Conservation (phyloP, 2,329 filamentous ascomycete species). For the Colletotrichum zoysiae region DNA sequence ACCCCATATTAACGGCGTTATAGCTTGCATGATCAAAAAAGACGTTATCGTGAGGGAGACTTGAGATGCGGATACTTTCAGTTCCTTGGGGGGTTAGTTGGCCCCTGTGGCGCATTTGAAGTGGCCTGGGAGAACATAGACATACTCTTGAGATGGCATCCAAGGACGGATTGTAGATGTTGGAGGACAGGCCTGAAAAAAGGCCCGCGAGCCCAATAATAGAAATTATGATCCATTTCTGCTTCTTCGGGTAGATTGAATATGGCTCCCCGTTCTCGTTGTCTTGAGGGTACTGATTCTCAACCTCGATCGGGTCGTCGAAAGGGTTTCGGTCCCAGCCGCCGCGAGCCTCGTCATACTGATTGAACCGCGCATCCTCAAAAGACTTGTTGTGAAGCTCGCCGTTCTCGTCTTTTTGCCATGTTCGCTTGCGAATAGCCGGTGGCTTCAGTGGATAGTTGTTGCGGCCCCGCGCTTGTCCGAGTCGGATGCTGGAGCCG, state of each 20-base stretch:
- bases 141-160: slow-evolving; percentile 53
- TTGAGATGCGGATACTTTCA: slow-evolving; percentile 47
- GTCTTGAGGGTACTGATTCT: not conserved
- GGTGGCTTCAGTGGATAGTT: slow-evolving; percentile 25
- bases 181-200: slow-evolving; percentile 65
- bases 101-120: not conserved
- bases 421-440: slow-evolving; percentile 33
- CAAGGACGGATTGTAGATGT: slow-evolving; percentile 64
- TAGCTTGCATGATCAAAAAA: slow-evolving; percentile 64
- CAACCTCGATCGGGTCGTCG: slow-evolving; percentile 13
- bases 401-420: slow-evolving; percentile 15
- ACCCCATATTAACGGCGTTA: slow-evolving; percentile 63
- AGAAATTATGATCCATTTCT: slow-evolving; percentile 61
- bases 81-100: slow-evolving; percentile 42
- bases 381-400: slow-evolving; percentile 15
- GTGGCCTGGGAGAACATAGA: not conserved
- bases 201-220: slow-evolving; percentile 63
- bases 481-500: slow-evolving; percentile 30
- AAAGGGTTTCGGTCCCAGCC: slow-evolving; percentile 26
- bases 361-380: slow-evolving; percentile 19
- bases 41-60: slow-evolving; percentile 58
- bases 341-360: slow-evolving; percentile 18
- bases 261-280: slow-evolving; percentile 43
- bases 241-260: slow-evolving; percentile 52
- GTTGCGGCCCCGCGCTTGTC: slow-evolving; percentile 27